Evolutionary conservation across 805 yeast species (phyloP).

Genomic region (Candida alai): DNA sequence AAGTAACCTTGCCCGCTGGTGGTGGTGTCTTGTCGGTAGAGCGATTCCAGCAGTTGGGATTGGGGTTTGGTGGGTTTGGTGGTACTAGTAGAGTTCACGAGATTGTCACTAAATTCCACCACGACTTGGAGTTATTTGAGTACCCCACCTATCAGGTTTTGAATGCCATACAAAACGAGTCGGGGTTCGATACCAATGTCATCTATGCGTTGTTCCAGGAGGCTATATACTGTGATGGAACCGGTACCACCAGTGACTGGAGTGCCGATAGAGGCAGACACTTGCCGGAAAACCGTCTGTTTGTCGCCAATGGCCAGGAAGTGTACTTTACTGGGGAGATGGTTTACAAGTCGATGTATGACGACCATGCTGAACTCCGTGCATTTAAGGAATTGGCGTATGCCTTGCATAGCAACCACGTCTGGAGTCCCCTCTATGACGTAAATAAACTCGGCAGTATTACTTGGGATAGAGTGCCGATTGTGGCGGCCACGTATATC

Average conservation of each 20-base stretch:
- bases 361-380: constrained; percentile 43
- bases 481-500: constrained; percentile 48
- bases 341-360: constrained; percentile 50
- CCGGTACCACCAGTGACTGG: constrained; percentile 37
- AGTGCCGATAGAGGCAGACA: constrained; percentile 42
- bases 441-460: constrained; percentile 22
- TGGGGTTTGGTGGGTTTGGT: constrained; percentile 47
- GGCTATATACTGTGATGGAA: constrained; percentile 52
- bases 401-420: constrained; percentile 26
- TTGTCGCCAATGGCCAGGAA: constrained; percentile 19
- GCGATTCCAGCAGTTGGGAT: constrained; percentile 52
- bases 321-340: constrained; percentile 53
- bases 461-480: constrained; percentile 34
- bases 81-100: constrained; percentile 48
- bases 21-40: constrained; percentile 48
- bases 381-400: constrained; percentile 39
- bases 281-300: constrained; percentile 19
- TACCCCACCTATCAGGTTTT: constrained; percentile 37
- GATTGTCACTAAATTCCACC: constrained; percentile 36
- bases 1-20: constrained; percentile 45
- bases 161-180: constrained; percentile 24
- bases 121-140: constrained; percentile 35
- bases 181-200: constrained; percentile 50
- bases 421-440: constrained; percentile 39
- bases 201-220: constrained; percentile 56